Conservation (phyloP, 352 stramenopile genomes). For the Globisporangium canariense region DNA sequence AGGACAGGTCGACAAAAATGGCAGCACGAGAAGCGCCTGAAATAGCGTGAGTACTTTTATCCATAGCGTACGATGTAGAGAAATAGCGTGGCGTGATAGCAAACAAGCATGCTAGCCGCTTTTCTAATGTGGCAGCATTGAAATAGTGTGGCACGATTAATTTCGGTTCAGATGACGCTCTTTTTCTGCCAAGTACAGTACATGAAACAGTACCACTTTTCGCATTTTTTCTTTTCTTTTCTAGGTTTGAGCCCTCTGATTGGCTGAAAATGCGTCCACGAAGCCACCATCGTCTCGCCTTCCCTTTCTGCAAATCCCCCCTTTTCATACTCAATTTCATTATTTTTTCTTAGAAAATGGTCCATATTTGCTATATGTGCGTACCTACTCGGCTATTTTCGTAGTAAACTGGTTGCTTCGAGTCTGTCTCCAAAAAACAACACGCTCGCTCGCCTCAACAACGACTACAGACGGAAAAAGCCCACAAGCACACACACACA, state of each 20-base stretch:
- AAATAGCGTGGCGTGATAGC: too few relatives aligned
- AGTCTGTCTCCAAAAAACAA: conserved; percentile 3
- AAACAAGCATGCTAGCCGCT: too few relatives aligned
- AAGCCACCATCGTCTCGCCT: background rate
- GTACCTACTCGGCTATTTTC: too few relatives aligned
- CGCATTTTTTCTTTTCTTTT: background rate
- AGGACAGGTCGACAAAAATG: background rate
- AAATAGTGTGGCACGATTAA: too few relatives aligned
- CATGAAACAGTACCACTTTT: background rate
- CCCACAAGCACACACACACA: background rate
- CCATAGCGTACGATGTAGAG: too few relatives aligned
- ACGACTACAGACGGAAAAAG: background rate
- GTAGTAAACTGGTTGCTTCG: too few relatives aligned
- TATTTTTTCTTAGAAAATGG: background rate
- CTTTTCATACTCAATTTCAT: background rate
- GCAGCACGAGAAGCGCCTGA: background rate
- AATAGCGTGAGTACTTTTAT: too few relatives aligned
- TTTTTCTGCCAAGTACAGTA: background rate
- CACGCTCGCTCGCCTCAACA: background rate
- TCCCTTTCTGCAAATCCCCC: background rate
- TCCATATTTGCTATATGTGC: background rate
- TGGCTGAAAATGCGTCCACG: background rate
- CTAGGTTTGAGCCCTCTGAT: background rate
- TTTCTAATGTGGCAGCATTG: too few relatives aligned
- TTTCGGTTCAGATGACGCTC: too few relatives aligned